Evolutionary conservation across 768 basidiomycete species (phyloP).

Genomic region (Auricularia cornea): DNA sequence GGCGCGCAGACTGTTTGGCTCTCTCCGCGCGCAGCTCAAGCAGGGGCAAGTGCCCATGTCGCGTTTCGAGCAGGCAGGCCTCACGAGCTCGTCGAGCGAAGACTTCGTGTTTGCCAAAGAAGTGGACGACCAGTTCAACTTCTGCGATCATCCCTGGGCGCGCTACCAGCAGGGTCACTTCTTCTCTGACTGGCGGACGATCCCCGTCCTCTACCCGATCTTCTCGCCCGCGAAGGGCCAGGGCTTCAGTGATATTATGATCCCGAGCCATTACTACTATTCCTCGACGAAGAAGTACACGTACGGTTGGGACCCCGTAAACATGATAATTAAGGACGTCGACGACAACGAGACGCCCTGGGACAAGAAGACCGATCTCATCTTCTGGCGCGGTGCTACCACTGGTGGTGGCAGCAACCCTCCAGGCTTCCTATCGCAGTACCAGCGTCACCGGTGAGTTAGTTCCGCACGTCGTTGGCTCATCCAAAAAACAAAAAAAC

Average conservation of each 20-base stretch:
- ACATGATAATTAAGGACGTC: conserved; percentile 60
- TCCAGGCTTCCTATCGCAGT: conserved; percentile 69
- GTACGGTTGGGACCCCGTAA: conserved; percentile 82
- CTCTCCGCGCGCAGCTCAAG: conserved; percentile 38
- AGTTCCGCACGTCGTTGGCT: not conserved
- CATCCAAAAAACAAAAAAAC: too few relatives aligned
- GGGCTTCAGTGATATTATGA: conserved; percentile 84
- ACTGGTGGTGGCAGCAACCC: conserved; percentile 91
- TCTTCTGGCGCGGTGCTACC: conserved; percentile 95
- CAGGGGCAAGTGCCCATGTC: conserved; percentile 17
- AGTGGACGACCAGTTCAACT: conserved; percentile 63
- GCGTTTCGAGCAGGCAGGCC: conserved; percentile 24
- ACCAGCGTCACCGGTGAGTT: conserved; percentile 60
- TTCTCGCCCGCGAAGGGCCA: conserved; percentile 84
- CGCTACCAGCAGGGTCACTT: conserved; percentile 90
- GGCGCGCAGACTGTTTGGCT: conserved; percentile 77
- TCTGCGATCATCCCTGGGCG: conserved; percentile 73
- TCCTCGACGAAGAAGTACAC: conserved; percentile 74
- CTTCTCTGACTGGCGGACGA: conserved; percentile 92
- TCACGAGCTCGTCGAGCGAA: conserved; percentile 23
- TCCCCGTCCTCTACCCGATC: conserved; percentile 83
- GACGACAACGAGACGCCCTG: conserved; percentile 84
- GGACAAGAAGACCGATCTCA: conserved; percentile 77
- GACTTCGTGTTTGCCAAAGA: conserved; percentile 57
- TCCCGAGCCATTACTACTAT: conserved; percentile 96